A percentile compares a stretch with the other conserved stretches of the same genome.
These are phyloP conservation scores for Hansenula sp. DNA, from an alignment of 1,139 yeast genomes.

Conservation along the genomic window DNA sequence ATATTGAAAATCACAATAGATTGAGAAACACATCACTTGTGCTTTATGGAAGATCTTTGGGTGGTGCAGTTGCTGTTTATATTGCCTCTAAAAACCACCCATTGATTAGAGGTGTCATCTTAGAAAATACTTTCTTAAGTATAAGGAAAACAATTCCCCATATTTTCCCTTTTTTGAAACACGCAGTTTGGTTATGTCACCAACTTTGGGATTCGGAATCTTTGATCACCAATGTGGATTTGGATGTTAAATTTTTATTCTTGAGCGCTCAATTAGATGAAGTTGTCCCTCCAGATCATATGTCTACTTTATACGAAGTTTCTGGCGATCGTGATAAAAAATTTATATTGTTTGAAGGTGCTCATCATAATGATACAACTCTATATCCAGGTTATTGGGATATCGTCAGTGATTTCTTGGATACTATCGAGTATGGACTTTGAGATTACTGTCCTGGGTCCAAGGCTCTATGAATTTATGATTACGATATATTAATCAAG, in stretches of 20 bases:
- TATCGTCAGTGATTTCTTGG: slow-evolving; percentile 52
- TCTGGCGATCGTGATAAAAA: slow-evolving; percentile 43
- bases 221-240: slow-evolving; percentile 49
- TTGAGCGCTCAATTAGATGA: slow-evolving; percentile 79
- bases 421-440: slow-evolving; percentile 10
- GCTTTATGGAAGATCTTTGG: slow-evolving; percentile 85
- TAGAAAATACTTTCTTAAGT: slow-evolving; percentile 85
- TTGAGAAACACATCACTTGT: slow-evolving; percentile 53
- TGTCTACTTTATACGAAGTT: slow-evolving; percentile 55
- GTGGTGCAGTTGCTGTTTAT: slow-evolving; percentile 93
- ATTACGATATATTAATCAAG: no score
- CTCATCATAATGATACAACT: slow-evolving; percentile 80
- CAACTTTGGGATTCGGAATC: slow-evolving; percentile 82
- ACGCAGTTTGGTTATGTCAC: slow-evolving; percentile 61
- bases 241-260: slow-evolving; percentile 62
- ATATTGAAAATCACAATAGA: slow-evolving; percentile 47
- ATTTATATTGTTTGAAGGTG: slow-evolving; percentile 50
- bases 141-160: slow-evolving; percentile 80
- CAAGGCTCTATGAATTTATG: no score
- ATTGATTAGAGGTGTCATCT: slow-evolving; percentile 55
- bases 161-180: slow-evolving; percentile 65
- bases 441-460: not conserved
- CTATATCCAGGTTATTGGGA: slow-evolving; percentile 75
- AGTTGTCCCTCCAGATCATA: slow-evolving; percentile 86
- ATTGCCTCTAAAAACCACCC: slow-evolving; percentile 57